Evolutionary conservation across 805 yeast genomes (phyloP).

Genomic region (Teunomyces funiuensis): DNA sequence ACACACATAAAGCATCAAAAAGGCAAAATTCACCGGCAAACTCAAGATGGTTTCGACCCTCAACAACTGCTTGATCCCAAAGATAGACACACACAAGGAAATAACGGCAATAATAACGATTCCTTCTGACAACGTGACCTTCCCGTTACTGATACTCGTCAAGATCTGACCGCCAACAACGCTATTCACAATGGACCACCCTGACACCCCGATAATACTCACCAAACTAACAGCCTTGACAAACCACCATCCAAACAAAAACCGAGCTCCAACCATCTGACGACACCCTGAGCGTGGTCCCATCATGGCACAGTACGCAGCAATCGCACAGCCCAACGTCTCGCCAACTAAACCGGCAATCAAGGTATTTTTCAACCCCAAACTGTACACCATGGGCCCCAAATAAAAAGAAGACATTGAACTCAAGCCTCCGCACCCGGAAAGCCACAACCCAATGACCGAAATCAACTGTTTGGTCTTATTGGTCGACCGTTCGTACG

Average conservation of each 20-base stretch:
- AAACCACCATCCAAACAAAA: constrained; percentile 81
- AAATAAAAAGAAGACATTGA: constrained; percentile 82
- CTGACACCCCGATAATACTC: constrained; percentile 72
- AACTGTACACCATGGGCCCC: constrained; percentile 69
- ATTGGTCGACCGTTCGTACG: constrained; percentile 57
- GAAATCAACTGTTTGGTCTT: constrained; percentile 30
- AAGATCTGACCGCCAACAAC: constrained; percentile 87
- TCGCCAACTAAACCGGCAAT: constrained; percentile 63
- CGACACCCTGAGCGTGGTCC: constrained; percentile 91
- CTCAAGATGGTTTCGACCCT: constrained; percentile 67
- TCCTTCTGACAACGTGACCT: constrained; percentile 71
- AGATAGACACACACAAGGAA: constrained; percentile 66
- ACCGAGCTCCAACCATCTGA: constrained; percentile 83
- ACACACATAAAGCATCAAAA: constrained; percentile 64
- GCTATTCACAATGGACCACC: constrained; percentile 93
- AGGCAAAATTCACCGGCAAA: constrained; percentile 66
- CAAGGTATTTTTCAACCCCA: constrained; percentile 66
- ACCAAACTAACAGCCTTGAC: constrained; percentile 74
- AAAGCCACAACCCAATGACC: constrained; percentile 76
- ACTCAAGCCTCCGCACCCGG: constrained; percentile 85
- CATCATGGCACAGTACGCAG: constrained; percentile 82
- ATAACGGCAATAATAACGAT: constrained; percentile 66
- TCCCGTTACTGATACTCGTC: constrained; percentile 60
- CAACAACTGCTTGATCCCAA: constrained; percentile 74
- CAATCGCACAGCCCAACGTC: constrained; percentile 68